Conservation (phyloP, 1,139 yeast species). For the Zhuliangozyma blackwelliae region DNA sequence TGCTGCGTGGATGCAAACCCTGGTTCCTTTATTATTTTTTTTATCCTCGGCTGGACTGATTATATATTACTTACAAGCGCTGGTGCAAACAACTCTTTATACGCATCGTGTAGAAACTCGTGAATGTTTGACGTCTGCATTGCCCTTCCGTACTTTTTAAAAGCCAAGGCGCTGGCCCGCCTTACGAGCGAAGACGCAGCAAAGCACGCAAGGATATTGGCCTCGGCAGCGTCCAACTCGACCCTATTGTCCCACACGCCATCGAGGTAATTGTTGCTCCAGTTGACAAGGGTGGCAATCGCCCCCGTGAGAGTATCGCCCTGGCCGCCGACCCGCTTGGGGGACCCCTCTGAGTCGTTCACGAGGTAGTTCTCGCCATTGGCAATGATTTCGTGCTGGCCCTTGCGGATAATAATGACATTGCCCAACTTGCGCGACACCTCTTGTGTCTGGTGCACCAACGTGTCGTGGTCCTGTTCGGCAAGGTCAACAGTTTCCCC, state of each 20-base stretch:
- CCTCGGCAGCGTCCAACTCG: slow-evolving; percentile 54
- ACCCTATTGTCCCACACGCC: slow-evolving; percentile 52
- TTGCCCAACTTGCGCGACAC: slow-evolving; percentile 60
- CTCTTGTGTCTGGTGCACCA: slow-evolving; percentile 26
- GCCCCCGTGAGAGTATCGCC: slow-evolving; percentile 47
- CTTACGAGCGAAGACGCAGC: slow-evolving; percentile 74
- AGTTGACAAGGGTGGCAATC: slow-evolving; percentile 36
- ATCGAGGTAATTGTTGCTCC: slow-evolving; percentile 52
- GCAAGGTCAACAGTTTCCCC: slow-evolving; percentile 30
- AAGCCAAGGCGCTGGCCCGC: slow-evolving; percentile 63
- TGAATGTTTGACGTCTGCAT: slow-evolving; percentile 86
- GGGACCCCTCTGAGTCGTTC: slow-evolving; percentile 54
- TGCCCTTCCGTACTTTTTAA: slow-evolving; percentile 59
- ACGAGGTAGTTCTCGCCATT: slow-evolving; percentile 31
- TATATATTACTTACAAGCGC: background rate
- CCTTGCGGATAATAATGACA: slow-evolving; percentile 70
- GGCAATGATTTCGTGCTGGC: slow-evolving; percentile 60
- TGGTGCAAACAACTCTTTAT: slow-evolving; percentile 41
- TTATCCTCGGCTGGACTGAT: background rate
- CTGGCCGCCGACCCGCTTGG: slow-evolving; percentile 45
- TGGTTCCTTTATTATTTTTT: too few species aligned
- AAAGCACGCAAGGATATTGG: slow-evolving; percentile 53
- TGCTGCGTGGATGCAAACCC: too few species aligned
- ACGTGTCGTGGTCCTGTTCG: slow-evolving; percentile 18
- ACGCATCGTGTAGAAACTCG: slow-evolving; percentile 61